Evolutionary conservation across 495 filamentous ascomycete genomes (phyloP).

Genomic region (Annulohypoxylon maeteangense): DNA sequence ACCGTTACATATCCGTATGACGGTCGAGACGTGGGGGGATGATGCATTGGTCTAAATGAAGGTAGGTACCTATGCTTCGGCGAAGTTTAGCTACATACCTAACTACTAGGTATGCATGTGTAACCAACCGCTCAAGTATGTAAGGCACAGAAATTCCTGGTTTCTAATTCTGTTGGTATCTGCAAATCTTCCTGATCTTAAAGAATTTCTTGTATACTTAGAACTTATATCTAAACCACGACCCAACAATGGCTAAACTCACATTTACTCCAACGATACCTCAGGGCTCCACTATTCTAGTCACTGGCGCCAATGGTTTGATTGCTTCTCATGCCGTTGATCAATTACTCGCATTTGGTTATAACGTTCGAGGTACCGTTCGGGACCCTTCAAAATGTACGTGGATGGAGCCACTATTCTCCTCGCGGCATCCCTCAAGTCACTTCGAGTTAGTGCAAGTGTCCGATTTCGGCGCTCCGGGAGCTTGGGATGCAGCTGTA

Average conservation of each 20-base stretch:
- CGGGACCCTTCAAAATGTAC: slow-evolving; percentile 29
- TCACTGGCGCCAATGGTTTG: slow-evolving; percentile 49
- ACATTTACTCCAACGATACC: slow-evolving; percentile 30
- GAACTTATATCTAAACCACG: not conserved
- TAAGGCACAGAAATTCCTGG: not conserved
- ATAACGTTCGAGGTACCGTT: slow-evolving; percentile 43
- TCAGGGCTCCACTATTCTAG: slow-evolving; percentile 35
- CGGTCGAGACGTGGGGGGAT: not conserved
- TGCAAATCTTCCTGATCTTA: too few relatives aligned
- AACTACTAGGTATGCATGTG: not conserved
- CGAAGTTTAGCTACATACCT: too few relatives aligned
- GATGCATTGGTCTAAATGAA: not conserved
- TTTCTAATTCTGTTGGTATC: not conserved
- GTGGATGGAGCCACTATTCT: slow-evolving; percentile 36
- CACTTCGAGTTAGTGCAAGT: slow-evolving; percentile 43
- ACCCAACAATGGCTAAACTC: slow-evolving; percentile 17
- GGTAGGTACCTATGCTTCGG: not conserved
- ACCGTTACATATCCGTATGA: not conserved
- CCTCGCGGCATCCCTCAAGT: slow-evolving; percentile 35
- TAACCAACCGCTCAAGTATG: not conserved
- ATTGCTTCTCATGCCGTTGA: slow-evolving; percentile 44
- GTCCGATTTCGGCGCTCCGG: slow-evolving; percentile 41
- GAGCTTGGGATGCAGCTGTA: slow-evolving; percentile 38
- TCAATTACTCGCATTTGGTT: slow-evolving; percentile 35
- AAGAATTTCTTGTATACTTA: not conserved